Evolutionary conservation across 2,329 filamentous ascomycete species (phyloP).

Genomic region (Lecanicillium sp.): DNA sequence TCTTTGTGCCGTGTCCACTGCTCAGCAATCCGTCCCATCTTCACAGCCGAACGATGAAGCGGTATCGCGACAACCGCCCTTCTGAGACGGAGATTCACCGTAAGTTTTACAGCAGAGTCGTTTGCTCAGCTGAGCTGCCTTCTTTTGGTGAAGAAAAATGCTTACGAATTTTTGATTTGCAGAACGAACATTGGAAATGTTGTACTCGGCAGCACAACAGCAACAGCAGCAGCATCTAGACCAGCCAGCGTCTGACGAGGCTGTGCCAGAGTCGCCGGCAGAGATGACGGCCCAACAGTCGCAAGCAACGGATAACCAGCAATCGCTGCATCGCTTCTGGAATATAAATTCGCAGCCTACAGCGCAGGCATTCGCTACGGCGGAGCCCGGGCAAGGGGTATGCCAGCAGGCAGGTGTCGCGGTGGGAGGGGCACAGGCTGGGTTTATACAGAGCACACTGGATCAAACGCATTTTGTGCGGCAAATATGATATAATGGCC

Average conservation of each 20-base stretch:
- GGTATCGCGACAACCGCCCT: conserved; percentile 50
- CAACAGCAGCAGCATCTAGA: conserved; percentile 9
- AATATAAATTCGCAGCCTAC: conserved; percentile 34
- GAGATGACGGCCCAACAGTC: not conserved
- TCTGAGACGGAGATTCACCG: conserved; percentile 47
- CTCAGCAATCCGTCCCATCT: conserved; percentile 32
- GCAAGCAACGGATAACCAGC: conserved; percentile 25
- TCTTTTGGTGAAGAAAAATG: no score
- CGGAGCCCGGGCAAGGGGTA: no score
- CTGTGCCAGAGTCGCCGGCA: not conserved
- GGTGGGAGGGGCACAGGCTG: no score
- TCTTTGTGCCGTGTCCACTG: conserved; percentile 18
- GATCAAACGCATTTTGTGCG: no score
- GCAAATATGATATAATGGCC: no score
- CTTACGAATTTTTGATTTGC: no score
- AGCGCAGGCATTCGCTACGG: conserved; percentile 15
- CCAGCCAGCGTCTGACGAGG: conserved; percentile 5
- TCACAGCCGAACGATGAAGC: conserved; percentile 51
- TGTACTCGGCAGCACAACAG: conserved; percentile 19
- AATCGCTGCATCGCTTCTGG: conserved; percentile 54
- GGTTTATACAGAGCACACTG: no score
- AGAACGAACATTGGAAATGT: conserved; percentile 50
- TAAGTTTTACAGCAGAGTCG: conserved; percentile 35
- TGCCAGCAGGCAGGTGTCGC: no score
- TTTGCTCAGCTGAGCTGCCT: no score